Evolutionary conservation across 768 basidiomycete genomes (phyloP), one percentile per base, ranked within the genome.

Genomic region (Phanerochaete carnosa): DNA sequence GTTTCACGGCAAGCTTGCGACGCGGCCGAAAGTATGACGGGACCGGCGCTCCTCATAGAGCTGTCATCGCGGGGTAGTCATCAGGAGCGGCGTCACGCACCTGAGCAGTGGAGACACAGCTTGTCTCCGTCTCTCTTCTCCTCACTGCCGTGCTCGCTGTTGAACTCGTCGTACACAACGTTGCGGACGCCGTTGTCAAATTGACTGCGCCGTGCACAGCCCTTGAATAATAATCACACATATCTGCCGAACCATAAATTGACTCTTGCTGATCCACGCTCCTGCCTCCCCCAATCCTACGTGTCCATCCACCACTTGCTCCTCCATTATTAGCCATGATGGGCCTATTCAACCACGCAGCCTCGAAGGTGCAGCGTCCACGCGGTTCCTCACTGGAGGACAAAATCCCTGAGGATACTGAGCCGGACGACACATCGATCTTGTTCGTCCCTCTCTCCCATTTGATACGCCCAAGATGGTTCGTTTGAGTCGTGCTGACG

Each of bases 371-470:
- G 65, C 84, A 79, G 59, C 83, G 84, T 78, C 86, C 87, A 80
- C 88, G 88, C 75, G 85, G 81, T 65, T 72, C 81, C 62, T 78
- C 82, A 72, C 81, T 85, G 71, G 83, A 86, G 53, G 88, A 88
- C 70, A 87, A 83, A 71, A 78, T 84, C 57, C 90, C 89, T 53
- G 89, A 90, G 64, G 92, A 92, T 71, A 89, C 89, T 43, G 87
- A 93, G 68, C 88, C 90, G 62, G 90, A 96, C 76, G 93, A 95
- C 75, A 93, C 91, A 50, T 91, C 89, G 62, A 90, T 94, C 77
- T 77, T 96, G 87, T 92, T 72, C 70, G 90, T 89, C 63, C 61
- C 58, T 65, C 68, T 64, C 57, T 66, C 64, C 57, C 55, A 59
- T 58, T 47, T 62, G 52, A 51, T 50, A 58, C 62, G n/a, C 58